phyloP scores from a whole-genome alignment of 139 green algal species.

The Mesotaenium endlicherianum region DNA sequence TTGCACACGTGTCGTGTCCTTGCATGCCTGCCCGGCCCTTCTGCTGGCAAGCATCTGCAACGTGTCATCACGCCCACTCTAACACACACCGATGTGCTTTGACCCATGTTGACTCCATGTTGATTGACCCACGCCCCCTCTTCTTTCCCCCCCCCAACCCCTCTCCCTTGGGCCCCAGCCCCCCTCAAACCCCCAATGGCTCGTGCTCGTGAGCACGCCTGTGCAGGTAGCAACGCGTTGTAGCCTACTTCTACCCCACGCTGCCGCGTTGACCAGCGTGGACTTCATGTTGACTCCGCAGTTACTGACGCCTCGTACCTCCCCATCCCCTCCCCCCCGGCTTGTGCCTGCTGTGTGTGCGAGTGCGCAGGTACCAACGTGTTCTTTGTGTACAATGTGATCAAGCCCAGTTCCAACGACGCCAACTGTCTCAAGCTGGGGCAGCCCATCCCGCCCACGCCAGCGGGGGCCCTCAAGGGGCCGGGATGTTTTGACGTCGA shows the following conservation, averaged over 20 bases:
- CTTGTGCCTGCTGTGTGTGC: too few relatives aligned
- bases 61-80: too few relatives aligned
- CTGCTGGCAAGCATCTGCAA: too few relatives aligned
- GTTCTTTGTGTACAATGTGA: constrained; percentile 62
- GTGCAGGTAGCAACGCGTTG: background rate
- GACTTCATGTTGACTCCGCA: background rate
- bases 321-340: too few relatives aligned
- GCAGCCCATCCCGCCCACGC: background rate
- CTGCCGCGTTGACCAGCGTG: background rate
- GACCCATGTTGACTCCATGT: too few relatives aligned
- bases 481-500: constrained; percentile 35
- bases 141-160: too few relatives aligned
- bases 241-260: background rate
- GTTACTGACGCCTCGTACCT: background rate
- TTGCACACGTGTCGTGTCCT: too few relatives aligned
- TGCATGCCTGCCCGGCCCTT: too few relatives aligned
- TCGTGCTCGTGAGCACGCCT: background rate
- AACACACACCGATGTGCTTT: too few relatives aligned
- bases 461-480: background rate
- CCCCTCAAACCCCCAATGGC: background rate
- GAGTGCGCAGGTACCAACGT: constrained; percentile 57
- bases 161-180: too few relatives aligned
- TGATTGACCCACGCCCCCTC: too few relatives aligned
- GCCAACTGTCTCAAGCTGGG: constrained; percentile 25
- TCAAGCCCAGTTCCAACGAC: constrained; percentile 21